Percentiles rank a stretch among this genome's conserved stretches.
These are phyloP conservation scores for Mycena sanguinolenta DNA, from an alignment of 768 basidiomycete genomes.

Conservation along the genomic window DNA sequence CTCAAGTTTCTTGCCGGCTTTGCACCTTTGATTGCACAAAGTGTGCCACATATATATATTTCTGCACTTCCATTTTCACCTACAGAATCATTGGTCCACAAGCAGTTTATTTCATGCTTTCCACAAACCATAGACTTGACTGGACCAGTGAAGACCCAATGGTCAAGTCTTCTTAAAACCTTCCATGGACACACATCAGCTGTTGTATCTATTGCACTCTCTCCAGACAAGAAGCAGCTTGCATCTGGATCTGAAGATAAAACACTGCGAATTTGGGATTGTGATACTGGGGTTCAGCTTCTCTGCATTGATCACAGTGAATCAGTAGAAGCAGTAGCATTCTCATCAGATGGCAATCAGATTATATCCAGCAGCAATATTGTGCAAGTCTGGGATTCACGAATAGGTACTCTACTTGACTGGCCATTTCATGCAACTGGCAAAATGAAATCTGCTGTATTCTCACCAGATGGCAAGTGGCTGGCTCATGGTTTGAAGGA, in stretches of 20 bases:
- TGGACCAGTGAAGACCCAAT: neutral
- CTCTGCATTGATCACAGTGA: too few species aligned
- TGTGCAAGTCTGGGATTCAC: too few species aligned
- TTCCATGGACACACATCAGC: neutral
- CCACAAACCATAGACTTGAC: neutral
- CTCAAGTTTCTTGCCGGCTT: neutral
- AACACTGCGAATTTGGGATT: neutral
- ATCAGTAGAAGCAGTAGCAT: too few species aligned
- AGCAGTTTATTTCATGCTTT: neutral
- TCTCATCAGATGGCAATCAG: too few species aligned
- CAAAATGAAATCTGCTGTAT: neutral
- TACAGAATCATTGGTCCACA: neutral
- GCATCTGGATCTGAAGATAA: too few species aligned
- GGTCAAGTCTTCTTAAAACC: neutral
- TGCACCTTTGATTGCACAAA: neutral
- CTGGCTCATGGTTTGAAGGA: neutral
- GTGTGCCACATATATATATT: neutral
- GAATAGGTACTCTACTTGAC: too few species aligned
- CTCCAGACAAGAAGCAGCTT: too few species aligned
- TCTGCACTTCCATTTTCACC: neutral
- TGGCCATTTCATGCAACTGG: neutral
- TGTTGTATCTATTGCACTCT: too few species aligned
- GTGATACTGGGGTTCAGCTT: too few species aligned
- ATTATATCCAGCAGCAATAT: too few species aligned
- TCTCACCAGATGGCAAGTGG: neutral